Percentiles rank a stretch among this genome's conserved stretches.
Conservation (phyloP, 371 early-diverging fungal genomes). For the Mucor saturninus region DNA sequence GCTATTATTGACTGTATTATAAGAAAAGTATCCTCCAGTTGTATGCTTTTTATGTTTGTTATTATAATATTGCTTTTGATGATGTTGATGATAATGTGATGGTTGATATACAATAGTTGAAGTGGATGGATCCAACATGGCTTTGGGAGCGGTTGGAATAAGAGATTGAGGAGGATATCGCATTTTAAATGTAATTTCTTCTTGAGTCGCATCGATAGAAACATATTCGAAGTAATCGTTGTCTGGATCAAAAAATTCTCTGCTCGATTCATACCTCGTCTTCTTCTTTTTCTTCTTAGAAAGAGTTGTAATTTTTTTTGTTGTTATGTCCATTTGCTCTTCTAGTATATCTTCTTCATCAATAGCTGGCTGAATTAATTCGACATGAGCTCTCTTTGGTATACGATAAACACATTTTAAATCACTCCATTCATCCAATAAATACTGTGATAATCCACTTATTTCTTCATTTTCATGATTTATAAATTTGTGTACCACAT, state of each 20-base stretch:
- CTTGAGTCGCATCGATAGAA: constrained; percentile 21
- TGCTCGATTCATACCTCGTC: constrained; percentile 21
- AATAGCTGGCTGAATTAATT: background rate
- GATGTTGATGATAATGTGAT: constrained; percentile 9
- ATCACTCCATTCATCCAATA: constrained; percentile 55
- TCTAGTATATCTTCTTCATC: background rate
- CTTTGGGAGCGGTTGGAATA: constrained; percentile 41
- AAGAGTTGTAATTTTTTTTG: background rate
- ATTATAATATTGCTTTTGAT: constrained; percentile 7
- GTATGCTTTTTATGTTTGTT: constrained; percentile 15
- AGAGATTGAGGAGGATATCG: constrained; percentile 31
- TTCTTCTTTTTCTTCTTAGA: constrained; percentile 1
- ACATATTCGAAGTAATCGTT: constrained; percentile 42
- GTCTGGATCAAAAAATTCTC: constrained; percentile 43
- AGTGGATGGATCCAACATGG: constrained; percentile 32
- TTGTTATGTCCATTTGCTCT: background rate
- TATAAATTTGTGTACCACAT: constrained; percentile 50
- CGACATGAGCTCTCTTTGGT: constrained; percentile 44
- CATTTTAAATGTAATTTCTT: constrained; percentile 32
- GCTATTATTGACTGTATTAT: constrained; percentile 8
- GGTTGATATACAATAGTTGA: constrained; percentile 5
- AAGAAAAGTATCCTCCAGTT: constrained; percentile 10
- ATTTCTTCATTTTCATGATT: constrained; percentile 49
- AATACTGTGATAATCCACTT: constrained; percentile 35
- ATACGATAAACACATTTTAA: constrained; percentile 61